These are phyloP conservation scores for Microthyrium microscopicum DNA, from an alignment of 2,329 filamentous ascomycete species.

Conservation along the genomic window DNA sequence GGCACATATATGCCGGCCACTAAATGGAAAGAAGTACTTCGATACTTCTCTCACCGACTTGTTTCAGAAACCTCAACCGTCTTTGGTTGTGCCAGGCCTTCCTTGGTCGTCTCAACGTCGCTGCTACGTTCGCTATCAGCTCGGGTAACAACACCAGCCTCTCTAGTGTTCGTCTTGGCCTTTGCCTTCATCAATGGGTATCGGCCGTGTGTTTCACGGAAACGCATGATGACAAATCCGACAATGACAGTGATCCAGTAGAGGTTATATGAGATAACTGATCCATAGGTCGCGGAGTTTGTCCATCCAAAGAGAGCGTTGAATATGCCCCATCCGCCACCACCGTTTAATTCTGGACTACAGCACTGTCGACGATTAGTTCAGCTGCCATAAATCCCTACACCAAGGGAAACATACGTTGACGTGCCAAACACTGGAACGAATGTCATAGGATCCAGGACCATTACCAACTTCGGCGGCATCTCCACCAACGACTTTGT, in stretches of 20 bases:
- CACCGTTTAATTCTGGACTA: constrained; percentile 53
- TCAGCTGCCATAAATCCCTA: neutral
- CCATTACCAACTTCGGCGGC: constrained; percentile 46
- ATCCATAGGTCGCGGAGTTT: constrained; percentile 77
- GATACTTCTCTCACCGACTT: no score
- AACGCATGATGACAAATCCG: constrained; percentile 48
- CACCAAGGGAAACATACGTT: constrained; percentile 38
- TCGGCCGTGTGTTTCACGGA: constrained; percentile 42
- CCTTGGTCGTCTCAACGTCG: no score
- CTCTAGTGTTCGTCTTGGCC: no score
- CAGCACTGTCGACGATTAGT: constrained; percentile 44
- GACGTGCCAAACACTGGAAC: constrained; percentile 65
- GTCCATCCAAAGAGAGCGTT: constrained; percentile 76
- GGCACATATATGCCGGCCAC: no score
- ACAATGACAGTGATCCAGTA: constrained; percentile 66
- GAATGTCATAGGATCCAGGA: constrained; percentile 64
- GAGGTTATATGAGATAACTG: constrained; percentile 71
- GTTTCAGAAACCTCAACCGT: no score
- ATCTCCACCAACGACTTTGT: constrained; percentile 45
- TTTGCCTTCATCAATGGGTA: constrained; percentile 27
- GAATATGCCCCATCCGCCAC: constrained; percentile 73
- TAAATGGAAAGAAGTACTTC: no score
- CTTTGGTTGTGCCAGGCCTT: no score
- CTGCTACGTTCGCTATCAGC: no score
- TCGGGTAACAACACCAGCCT: no score